A percentile compares a stretch with the other conserved stretches of the same genome.
phyloP scores from a whole-genome alignment of 2,329 filamentous ascomycete genomes.

The Diaporthe destruens region DNA sequence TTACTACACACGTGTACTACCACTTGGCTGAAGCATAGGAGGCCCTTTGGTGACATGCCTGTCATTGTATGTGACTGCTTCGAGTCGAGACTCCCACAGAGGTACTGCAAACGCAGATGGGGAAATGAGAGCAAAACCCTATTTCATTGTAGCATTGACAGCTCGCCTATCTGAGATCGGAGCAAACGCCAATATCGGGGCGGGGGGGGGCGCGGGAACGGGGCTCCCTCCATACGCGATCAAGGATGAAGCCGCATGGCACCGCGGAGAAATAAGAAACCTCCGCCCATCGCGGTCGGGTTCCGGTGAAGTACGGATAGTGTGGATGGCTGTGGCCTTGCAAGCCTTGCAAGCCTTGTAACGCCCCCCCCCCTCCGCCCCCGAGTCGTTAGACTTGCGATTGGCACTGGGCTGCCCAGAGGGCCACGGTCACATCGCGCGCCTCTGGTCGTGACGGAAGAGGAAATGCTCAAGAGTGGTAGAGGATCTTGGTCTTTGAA shows the following conservation, averaged over 20 bases:
- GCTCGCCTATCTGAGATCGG: conserved; percentile 33
- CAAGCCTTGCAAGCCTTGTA: too few species aligned
- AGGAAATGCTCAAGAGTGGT: conserved; percentile 16
- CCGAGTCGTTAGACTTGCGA: conserved; percentile 29
- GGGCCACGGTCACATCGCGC: conserved; percentile 31
- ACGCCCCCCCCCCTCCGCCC: too few species aligned
- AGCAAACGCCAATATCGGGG: conserved; percentile 22
- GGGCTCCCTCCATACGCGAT: background rate
- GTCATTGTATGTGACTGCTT: background rate
- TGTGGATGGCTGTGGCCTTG: conserved; percentile 26
- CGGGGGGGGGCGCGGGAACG: conserved; percentile 2
- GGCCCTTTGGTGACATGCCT: background rate
- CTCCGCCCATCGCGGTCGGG: conserved; percentile 19
- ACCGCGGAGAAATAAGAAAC: background rate
- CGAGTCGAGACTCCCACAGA: background rate
- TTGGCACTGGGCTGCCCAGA: conserved; percentile 22
- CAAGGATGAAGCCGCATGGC: conserved; percentile 15
- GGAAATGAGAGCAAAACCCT: conserved; percentile 22
- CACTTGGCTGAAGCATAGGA: conserved; percentile 21
- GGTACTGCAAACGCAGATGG: background rate
- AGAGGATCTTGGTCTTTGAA: background rate
- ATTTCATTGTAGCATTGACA: conserved; percentile 27
- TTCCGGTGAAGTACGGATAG: conserved; percentile 28
- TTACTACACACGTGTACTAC: background rate
- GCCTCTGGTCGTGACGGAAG: conserved; percentile 7